phyloP scores from a whole-genome alignment of 257 asterid species.

The Anisodus tanguticus region DNA sequence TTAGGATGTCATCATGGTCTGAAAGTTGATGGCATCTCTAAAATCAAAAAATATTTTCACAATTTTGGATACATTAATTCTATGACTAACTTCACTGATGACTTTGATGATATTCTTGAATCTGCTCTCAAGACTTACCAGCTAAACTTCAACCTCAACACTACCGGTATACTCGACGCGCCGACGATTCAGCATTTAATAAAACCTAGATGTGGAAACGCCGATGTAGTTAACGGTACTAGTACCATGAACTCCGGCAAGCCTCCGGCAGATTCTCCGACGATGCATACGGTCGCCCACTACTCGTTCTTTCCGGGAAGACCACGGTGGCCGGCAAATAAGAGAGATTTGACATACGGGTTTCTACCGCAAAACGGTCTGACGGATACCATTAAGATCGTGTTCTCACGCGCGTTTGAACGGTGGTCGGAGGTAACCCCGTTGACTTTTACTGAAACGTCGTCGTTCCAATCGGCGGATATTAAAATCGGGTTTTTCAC shows the following conservation, averaged over 20 bases:
- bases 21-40: conserved; percentile 50
- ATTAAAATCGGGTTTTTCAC: conserved; percentile 61
- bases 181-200: conserved; percentile 52
- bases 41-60: conserved; percentile 66
- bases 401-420: conserved; percentile 70
- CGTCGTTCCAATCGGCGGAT: conserved; percentile 55
- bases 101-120: conserved; percentile 64
- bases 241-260: conserved; percentile 60
- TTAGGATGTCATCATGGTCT: conserved; percentile 65
- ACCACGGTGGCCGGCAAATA: conserved; percentile 72
- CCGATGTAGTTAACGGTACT: conserved; percentile 71
- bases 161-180: conserved; percentile 65
- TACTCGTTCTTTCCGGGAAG: conserved; percentile 71
- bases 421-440: conserved; percentile 90
- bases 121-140: conserved; percentile 68
- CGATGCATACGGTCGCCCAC: conserved; percentile 59
- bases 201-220: conserved; percentile 78
- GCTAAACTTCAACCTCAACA: conserved; percentile 69
- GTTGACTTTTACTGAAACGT: conserved; percentile 55
- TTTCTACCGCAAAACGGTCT: conserved; percentile 55
- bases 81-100: conserved; percentile 57
- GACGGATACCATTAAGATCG: conserved; percentile 36
- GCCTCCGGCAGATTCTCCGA: conserved; percentile 30
- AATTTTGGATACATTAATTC: conserved; percentile 62
- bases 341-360: conserved; percentile 59